Percentiles rank a stretch among this genome's conserved stretches.
Evolutionary conservation across 2,329 filamentous ascomycete species (phyloP).

Genomic region (Fusarium papillatum): DNA sequence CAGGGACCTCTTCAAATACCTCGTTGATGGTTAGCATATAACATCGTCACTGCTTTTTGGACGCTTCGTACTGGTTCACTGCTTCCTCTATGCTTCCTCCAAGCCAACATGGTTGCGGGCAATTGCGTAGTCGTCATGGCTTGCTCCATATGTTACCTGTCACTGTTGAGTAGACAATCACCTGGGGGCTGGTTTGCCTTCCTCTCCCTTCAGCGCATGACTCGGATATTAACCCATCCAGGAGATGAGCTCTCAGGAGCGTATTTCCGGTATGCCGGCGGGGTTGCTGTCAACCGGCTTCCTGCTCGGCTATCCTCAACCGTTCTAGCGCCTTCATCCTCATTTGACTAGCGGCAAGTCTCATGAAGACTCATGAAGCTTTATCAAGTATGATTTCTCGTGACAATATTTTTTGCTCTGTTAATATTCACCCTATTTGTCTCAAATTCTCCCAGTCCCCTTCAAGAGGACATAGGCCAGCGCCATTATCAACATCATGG

Average conservation of each 20-base stretch:
- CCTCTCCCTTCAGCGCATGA: neutral
- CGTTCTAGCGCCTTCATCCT: neutral
- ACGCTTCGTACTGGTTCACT: conserved; percentile 25
- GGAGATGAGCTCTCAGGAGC: neutral
- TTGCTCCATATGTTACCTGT: neutral
- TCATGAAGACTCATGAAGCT: neutral
- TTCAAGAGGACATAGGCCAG: neutral
- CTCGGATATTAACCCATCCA: neutral
- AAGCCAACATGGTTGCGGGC: conserved; percentile 48
- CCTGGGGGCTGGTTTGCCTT: neutral
- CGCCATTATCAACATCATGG: neutral
- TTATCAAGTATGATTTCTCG: neutral
- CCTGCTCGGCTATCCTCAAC: neutral
- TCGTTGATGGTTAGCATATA: neutral
- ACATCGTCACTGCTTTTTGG: accelerated
- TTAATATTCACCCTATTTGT: neutral
- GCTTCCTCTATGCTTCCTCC: conserved; percentile 51
- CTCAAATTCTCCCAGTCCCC: neutral
- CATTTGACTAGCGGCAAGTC: neutral
- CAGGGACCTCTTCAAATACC: conserved; percentile 19
- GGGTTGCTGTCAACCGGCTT: neutral
- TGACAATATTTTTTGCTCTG: neutral
- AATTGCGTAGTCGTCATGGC: neutral
- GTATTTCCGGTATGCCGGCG: neutral
- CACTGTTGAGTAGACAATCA: neutral